Base-by-base conservation (phyloP, 371 early-diverging fungal genomes). In the Conidiobolus incongruus region DNA sequence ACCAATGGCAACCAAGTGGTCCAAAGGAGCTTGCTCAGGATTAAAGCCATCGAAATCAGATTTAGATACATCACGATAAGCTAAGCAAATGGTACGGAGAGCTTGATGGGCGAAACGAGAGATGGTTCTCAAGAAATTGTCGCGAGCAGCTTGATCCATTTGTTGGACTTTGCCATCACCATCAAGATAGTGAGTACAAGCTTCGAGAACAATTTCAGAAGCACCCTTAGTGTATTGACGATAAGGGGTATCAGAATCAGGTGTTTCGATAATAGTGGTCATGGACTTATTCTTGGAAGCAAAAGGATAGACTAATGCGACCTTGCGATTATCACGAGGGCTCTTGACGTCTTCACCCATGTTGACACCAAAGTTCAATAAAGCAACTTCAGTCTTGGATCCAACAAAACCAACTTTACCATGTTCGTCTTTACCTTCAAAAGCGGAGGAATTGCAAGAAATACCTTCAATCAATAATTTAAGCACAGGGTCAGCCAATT, bases 381-480 rank as follows among this genome's bases (percentile, higher is more conserved):
- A 55, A 2, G 96, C 95, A 39, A 77, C 72, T 60, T 97, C 98
- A 20, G 89, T 91, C 65, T 87, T 89, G 44, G 80, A 78, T 20
- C 97, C 97, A 48, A 81, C 64, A 55, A 88, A 83, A 6, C 59
- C 73, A 12, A 61, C 44, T 23, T 65, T 60, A 28, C 82, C 83
- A 20, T 68, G 55, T 53, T 82, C 77, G 50, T 81, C 77, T 42
- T 68, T 75, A 36, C 66, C 78, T 53, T 86, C 83, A 51, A 81
- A 86, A 1, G 92, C 93, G 8, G 81, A 75, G 3, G 89, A 85
- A 66, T 96, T 96, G 51, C 85, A 45, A 7, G 81, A 65, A 44
- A 81, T 71, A 11, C 70, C 63, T 52, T 86, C 76, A 12, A 61
- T 43, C 10, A 81, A 35, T 26, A 68, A 24, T 12, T 59, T 35